Evolutionary conservation across 345 rosid species (phyloP).

Genomic region (Xanthoceras sorbifolium): DNA sequence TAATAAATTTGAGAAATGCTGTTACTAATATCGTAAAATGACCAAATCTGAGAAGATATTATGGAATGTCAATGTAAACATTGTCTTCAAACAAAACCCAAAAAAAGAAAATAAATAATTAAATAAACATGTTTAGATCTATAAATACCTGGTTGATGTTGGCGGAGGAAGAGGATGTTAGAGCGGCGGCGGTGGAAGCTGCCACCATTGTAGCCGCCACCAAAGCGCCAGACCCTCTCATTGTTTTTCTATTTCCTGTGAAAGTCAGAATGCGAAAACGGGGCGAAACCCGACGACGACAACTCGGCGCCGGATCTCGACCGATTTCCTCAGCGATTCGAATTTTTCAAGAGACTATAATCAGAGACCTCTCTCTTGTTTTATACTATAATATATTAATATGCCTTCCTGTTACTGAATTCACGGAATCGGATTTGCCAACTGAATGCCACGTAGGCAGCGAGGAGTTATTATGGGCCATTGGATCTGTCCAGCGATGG

Average conservation of each 20-base stretch:
- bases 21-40: too few relatives aligned
- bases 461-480: neutral
- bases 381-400: too few relatives aligned
- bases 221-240: slow-evolving; percentile 44
- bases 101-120: too few relatives aligned
- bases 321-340: neutral
- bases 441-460: neutral
- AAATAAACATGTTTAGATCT: neutral
- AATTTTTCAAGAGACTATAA: neutral
- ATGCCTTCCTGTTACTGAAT: neutral
- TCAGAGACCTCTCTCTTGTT: neutral
- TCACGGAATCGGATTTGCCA: neutral
- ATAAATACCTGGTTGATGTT: slow-evolving; percentile 24
- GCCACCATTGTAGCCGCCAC: slow-evolving; percentile 55
- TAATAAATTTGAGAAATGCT: too few relatives aligned
- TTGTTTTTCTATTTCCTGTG: neutral
- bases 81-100: neutral
- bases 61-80: neutral
- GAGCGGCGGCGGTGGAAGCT: slow-evolving; percentile 55
- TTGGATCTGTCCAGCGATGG: neutral
- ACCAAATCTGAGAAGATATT: neutral
- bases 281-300: slow-evolving; percentile 39
- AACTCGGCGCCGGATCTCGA: slow-evolving; percentile 45
- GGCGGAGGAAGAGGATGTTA: slow-evolving; percentile 40
- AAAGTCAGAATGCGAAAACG: neutral